A percentile compares a stretch with the other conserved stretches of the same genome.
phyloP scores from a whole-genome alignment of 2,329 filamentous ascomycete species.

The Phoma sp. region DNA sequence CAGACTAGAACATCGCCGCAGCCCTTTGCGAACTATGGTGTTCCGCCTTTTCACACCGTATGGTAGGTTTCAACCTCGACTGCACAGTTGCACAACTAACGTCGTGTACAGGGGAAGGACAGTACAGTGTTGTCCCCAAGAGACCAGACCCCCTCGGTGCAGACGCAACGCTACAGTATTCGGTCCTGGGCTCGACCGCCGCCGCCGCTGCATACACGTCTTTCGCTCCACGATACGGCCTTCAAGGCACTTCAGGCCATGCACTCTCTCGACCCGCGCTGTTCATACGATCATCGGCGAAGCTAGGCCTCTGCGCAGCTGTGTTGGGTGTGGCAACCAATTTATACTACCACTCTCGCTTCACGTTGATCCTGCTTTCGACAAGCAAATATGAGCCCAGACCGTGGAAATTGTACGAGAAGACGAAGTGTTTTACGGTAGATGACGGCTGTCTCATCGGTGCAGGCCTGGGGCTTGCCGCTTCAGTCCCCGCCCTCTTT shows the following conservation, averaged over 20 bases:
- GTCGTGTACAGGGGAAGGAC: conserved; percentile 32
- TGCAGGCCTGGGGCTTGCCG: conserved; percentile 32
- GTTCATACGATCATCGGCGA: conserved; percentile 34
- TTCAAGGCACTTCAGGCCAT: conserved; percentile 17
- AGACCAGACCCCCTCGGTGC: conserved; percentile 38
- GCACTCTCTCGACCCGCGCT: conserved; percentile 24
- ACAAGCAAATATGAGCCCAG: conserved; percentile 16
- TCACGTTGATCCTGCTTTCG: conserved; percentile 24
- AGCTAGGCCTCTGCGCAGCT: conserved; percentile 29
- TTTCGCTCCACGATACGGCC: conserved; percentile 26
- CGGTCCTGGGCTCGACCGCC: conserved; percentile 34
- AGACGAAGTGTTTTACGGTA: conserved; percentile 31
- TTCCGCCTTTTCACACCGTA: conserved; percentile 38
- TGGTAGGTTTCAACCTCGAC: conserved; percentile 23
- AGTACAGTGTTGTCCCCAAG: conserved; percentile 33
- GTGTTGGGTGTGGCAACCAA: conserved; percentile 33
- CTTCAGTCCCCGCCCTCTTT: conserved; percentile 30
- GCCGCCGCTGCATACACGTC: conserved; percentile 36
- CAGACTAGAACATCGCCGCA: background rate
- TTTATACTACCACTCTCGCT: conserved; percentile 34
- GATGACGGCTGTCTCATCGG: conserved; percentile 39
- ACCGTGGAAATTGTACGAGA: conserved; percentile 35
- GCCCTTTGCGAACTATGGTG: conserved; percentile 26
- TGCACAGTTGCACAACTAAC: conserved; percentile 8
- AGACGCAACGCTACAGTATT: conserved; percentile 38